Evolutionary conservation across 2,329 filamentous ascomycete genomes (phyloP).

Genomic region (Lasiodiplodia hormozganensis): DNA sequence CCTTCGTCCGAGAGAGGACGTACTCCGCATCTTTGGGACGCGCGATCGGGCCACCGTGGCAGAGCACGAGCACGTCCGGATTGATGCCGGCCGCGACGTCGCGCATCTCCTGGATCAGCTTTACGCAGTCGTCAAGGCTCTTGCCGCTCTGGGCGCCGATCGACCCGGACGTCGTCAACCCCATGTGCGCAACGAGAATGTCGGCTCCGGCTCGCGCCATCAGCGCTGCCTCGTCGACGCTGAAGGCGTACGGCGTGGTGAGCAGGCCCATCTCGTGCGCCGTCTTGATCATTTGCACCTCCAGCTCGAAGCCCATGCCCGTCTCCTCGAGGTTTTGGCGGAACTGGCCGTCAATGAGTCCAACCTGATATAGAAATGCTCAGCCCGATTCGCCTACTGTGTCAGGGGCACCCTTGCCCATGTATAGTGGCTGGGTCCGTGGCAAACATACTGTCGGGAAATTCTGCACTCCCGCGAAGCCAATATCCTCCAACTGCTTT

Average conservation of each 20-base stretch:
- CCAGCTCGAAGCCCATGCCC: conserved; percentile 71
- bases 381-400: conserved; percentile 10
- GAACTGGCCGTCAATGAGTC: conserved; percentile 72
- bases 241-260: conserved; percentile 75
- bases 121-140: conserved; percentile 69
- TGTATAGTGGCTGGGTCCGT: conserved; percentile 4
- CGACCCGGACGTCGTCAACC: conserved; percentile 68
- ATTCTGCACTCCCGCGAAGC: conserved; percentile 75
- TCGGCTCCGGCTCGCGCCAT: conserved; percentile 73
- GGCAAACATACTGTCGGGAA: conserved; percentile 63
- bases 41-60: conserved; percentile 73
- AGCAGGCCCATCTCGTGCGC: conserved; percentile 67
- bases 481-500: conserved; percentile 64
- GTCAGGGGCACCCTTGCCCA: conserved; percentile 17
- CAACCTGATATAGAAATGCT: conserved; percentile 52
- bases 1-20: conserved; percentile 65
- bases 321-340: conserved; percentile 73
- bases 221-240: conserved; percentile 63
- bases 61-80: conserved; percentile 69
- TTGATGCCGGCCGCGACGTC: conserved; percentile 65
- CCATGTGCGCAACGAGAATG: conserved; percentile 72
- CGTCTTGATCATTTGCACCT: conserved; percentile 70
- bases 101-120: conserved; percentile 67
- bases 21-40: conserved; percentile 68
- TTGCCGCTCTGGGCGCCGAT: conserved; percentile 70